A percentile compares a stretch with the other conserved stretches of the same genome.
Conservation (phyloP, 495 filamentous ascomycete species). For the Penicillium angulare region DNA sequence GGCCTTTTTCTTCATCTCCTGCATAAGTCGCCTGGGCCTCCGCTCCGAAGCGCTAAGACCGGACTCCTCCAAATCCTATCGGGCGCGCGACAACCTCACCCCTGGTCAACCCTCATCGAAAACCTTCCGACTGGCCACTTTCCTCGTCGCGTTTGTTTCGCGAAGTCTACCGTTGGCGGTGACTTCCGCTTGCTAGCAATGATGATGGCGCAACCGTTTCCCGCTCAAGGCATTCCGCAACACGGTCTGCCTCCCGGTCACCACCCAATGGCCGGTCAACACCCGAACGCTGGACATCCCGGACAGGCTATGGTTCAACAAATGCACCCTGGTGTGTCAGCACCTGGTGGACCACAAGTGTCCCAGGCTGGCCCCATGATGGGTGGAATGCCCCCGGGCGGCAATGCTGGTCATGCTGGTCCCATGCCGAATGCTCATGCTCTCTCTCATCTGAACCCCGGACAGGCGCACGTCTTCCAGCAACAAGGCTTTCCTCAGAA, state of each 20-base stretch:
- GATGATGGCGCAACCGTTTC: conserved; percentile 68
- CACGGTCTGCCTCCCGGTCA: conserved; percentile 77
- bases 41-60: conserved; percentile 44
- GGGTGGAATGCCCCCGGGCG: conserved; percentile 76
- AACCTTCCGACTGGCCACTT: conserved; percentile 10
- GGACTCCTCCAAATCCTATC: conserved; percentile 33
- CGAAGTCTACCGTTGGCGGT: conserved; percentile 25
- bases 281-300: conserved; percentile 59
- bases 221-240: conserved; percentile 69
- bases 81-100: conserved; percentile 38
- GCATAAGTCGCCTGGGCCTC: conserved; percentile 34
- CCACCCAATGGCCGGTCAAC: conserved; percentile 74
- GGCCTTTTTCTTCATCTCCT: conserved; percentile 24
- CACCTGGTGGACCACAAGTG: conserved; percentile 72
- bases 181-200: conserved; percentile 58
- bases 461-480: conserved; percentile 62
- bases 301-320: conserved; percentile 68
- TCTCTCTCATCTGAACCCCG: conserved; percentile 73
- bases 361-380: conserved; percentile 76
- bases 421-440: conserved; percentile 73
- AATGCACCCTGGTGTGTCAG: conserved; percentile 83
- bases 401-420: conserved; percentile 49
- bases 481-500: conserved; percentile 50
- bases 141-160: conserved; percentile 16
- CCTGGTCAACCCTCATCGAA: conserved; percentile 19